These are phyloP conservation scores for Solanum ahanhuiri DNA, from an alignment of 257 asterid species.

Conservation along the genomic window DNA sequence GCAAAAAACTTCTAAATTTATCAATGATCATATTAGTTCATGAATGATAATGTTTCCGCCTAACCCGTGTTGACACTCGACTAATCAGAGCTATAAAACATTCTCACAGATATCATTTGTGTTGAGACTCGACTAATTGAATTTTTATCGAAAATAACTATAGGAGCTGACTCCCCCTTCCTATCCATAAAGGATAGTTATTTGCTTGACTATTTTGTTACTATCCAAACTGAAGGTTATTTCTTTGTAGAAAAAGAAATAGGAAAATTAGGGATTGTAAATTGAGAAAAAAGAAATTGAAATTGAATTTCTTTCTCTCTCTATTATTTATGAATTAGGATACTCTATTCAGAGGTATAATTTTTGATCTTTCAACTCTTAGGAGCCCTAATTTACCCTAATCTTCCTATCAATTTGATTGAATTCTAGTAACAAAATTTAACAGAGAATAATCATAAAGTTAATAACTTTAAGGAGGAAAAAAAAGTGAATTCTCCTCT, in stretches of 20 bases:
- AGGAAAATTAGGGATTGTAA: neutral
- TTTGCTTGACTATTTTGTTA: neutral
- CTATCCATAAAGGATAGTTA: neutral
- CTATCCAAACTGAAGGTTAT: neutral
- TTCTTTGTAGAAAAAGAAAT: neutral
- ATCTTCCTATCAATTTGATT: neutral
- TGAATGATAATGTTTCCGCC: accelerated
- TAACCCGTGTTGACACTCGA: too few relatives aligned
- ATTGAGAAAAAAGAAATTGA: neutral
- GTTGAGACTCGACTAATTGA: too few relatives aligned
- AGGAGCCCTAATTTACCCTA: neutral
- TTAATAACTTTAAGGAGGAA: neutral
- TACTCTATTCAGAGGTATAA: neutral
- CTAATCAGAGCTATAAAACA: too few relatives aligned
- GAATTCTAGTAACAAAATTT: neutral
- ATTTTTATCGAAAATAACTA: neutral
- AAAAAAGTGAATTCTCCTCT: neutral
- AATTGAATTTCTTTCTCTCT: neutral
- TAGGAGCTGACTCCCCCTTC: neutral
- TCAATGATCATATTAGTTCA: too few relatives aligned
- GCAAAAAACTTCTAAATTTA: neutral
- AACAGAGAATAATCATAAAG: neutral
- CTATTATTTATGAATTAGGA: neutral
- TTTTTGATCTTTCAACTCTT: neutral
- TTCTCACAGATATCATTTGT: accelerated